Evolutionary conservation across 1,284 basidiomycete genomes (phyloP), one percentile per base, ranked within the genome.

Genomic region (Abortiporus biennis): DNA sequence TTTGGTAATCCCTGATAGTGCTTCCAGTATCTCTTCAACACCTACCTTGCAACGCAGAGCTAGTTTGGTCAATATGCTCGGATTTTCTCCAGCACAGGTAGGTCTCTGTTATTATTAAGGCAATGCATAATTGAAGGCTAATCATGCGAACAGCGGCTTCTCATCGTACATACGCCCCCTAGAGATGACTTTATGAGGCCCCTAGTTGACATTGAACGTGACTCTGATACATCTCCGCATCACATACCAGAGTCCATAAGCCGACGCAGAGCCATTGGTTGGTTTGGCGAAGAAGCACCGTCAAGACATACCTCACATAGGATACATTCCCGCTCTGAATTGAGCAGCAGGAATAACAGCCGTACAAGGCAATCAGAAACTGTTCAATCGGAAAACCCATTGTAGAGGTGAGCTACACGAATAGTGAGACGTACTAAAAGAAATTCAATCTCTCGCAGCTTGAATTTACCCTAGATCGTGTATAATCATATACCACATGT

Each of bases 31-130:
- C 1, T 16, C 39, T 11, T 39, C 47, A 12, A 56, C 70, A 23
- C 71, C 75, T 25, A 59, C 62, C 24, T 52, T 80, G 43, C 64
- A 74, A 49, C 63, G 67, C 46, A 74, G 71, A 52, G 71, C 64
- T 43, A 84, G 78, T 59, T 58, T 71, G 37, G 54, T 84, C 38
- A 74, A 74, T 54, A 59, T 85, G 46, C 71, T 85, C 51, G 80
- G 79, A 6, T 68, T 87, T 44, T 85, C 85, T 19, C 80, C 85
- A 16, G 81, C 82, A 31, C 82, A 85, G 68, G 80, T 80, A 53
- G 41, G 65, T 53, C 20, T 47, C 24, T 27, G 29, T 44, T 41
- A 22, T 33, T 20, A 40, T 36, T n/a, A n/a, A n/a, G n/a, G n/a
- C n/a, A n/a, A n/a, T n/a, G n/a, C n/a, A n/a, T n/a, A n/a, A n/a